Base-by-base conservation (phyloP, 805 yeast genomes). In the Peterozyma xylosa region DNA sequence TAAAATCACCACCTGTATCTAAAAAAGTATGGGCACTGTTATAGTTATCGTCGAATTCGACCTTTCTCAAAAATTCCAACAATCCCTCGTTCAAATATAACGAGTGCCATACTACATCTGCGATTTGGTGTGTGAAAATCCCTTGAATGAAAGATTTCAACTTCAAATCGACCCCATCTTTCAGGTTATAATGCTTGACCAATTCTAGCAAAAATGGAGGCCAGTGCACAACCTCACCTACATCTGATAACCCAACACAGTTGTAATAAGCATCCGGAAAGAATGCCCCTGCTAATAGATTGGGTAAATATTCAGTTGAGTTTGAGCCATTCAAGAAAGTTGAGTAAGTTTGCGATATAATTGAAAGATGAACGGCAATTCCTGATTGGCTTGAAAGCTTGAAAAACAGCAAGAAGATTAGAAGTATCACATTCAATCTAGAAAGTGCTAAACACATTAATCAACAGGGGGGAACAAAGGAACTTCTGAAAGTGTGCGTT, bases 101-200 rank as follows among this genome's bases (percentile, higher is more conserved):
- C 0, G 86, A 79, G 55, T 82, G 89, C 88, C 88, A 82, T 21
- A 80, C 67, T 0, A 78, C 71, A 50, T 82, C 88, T 3, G 80
- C 68, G 0, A 80, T 66, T 49, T 82, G 87, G 55, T 82, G 88
- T 1, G 78, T 62, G 45, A 78, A 67, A 0, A 80, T 57, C 0
- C 88, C 89, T 45, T 70, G 65, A 1, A 82, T 50, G 50, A 82
- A 82, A 0, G 82, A 73, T 48, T 74, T 72, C 10, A 82, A 55
- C 9, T 57, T 33, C 2, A 35, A n/a, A 36, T 46, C 50, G 1
- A 30, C 27, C 10, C 39, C 37, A 32, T 37, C 18, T 39, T 36
- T 55, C 18, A 54, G 34, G 1, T 60, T 56, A 58, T 76, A 75
- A 38, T 71, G 59, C 5, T 63, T 49, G 5, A 75, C 71, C 0